Base-by-base conservation (phyloP, 192 early-diverging fungal species). In the Backusella tarrabulga region DNA sequence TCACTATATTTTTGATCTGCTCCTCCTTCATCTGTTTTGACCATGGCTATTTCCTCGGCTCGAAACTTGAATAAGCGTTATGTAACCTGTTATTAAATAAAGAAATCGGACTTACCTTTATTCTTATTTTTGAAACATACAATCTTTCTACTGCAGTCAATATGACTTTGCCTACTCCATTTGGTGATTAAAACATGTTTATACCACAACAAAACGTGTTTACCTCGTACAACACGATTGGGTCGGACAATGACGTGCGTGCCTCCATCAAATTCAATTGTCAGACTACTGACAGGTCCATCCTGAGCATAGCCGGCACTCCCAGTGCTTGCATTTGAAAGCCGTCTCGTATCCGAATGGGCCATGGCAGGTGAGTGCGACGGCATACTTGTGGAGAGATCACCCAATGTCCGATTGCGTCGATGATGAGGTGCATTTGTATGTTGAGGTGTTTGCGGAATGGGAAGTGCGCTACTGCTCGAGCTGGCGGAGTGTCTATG, bases 171-270 rank as follows among this genome's bases (percentile, higher is more conserved):
- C 83, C 83, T 84, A 32, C 0, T 32, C 2, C 32, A 32, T 32
- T 32, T 32, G 32, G 3, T 32, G 32, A 32, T 32, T 32, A 32
- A 32, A 32, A 32, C 2, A 32, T 32, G 32, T 32, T 32, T 32
- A 32, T 32, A 32, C 32, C 32, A 32, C 32, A 32, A 32, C 3
- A 32, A 32, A 32, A 3, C 32, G 3, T 40, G 38, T 11, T 52
- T 67, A 84, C 83, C 83, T 77, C 83, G 66, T 17, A 84, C 76
- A 21, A 78, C 76, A 34, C 83, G 72, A 71, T 80, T 78, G 0
- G 83, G 83, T 17, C 83, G 72, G 29, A 84, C 67, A 73, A 84
- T 84, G 56, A 84, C 73, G 68, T 84, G 83, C 35, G 76, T 66
- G 12, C 83, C 83, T 12, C 83, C 83, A 26, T 84, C 83, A 44